Evolutionary conservation across 768 basidiomycete genomes (phyloP).

Genomic region (Lactarius trivialis): DNA sequence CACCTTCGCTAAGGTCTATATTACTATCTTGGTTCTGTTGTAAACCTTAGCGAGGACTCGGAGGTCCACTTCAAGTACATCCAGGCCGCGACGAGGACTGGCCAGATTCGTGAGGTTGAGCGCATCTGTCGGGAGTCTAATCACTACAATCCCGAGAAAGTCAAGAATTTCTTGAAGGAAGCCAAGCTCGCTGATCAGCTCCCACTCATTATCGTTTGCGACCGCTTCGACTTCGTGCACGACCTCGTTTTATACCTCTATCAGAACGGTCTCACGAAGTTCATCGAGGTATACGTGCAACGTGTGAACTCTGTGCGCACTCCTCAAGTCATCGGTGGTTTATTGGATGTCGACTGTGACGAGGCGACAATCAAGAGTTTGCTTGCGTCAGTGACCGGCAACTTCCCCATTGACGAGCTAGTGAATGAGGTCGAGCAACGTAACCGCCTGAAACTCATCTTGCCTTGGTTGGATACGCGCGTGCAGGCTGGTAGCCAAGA

Average conservation of each 20-base stretch:
- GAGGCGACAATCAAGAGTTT: slow-evolving; percentile 92
- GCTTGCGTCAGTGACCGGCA: slow-evolving; percentile 90
- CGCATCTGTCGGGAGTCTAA: slow-evolving; percentile 98
- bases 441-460: slow-evolving; percentile 92
- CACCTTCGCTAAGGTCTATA: slow-evolving; percentile 61
- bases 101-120: slow-evolving; percentile 98
- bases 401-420: slow-evolving; percentile 96
- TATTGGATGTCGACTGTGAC: slow-evolving; percentile 97
- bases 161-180: slow-evolving; percentile 99
- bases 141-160: slow-evolving; percentile 97
- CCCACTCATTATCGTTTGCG: slow-evolving; percentile 98
- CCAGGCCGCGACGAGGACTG: slow-evolving; percentile 95
- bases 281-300: slow-evolving; percentile 99
- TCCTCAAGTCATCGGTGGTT: slow-evolving; percentile 93
- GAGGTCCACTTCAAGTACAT: slow-evolving; percentile 99
- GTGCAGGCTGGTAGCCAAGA: slow-evolving; percentile 94
- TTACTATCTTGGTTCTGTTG: slow-evolving; percentile 96
- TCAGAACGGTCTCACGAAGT: slow-evolving; percentile 92
- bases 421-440: slow-evolving; percentile 96
- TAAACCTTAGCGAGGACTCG: slow-evolving; percentile 92
- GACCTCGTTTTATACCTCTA: slow-evolving; percentile 98
- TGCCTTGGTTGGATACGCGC: slow-evolving; percentile 94
- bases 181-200: slow-evolving; percentile 95
- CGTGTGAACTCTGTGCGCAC: slow-evolving; percentile 96
- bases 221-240: slow-evolving; percentile 99